These are phyloP conservation scores for Ceratocystis cacaofunesta DNA, from an alignment of 2,329 filamentous ascomycete species.

Conservation along the genomic window DNA sequence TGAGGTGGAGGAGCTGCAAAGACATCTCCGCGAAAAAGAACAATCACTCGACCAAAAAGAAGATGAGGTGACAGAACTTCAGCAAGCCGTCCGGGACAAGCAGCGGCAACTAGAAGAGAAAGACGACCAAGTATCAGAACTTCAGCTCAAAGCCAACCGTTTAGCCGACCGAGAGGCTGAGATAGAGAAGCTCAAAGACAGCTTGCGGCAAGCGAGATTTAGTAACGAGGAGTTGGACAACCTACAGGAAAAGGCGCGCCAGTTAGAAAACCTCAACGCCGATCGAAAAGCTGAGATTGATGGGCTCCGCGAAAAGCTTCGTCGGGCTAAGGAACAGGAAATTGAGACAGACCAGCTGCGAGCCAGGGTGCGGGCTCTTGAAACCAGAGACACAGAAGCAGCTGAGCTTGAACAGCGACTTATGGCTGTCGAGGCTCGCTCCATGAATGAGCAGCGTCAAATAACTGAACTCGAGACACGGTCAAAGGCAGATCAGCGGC, in stretches of 20 bases:
- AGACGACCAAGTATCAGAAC: conserved; percentile 6
- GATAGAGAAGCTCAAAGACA: conserved; percentile 13
- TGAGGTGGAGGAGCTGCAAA: conserved; percentile 27
- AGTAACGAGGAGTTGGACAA: conserved; percentile 1
- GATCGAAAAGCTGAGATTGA: conserved; percentile 13
- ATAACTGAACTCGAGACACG: conserved; percentile 43
- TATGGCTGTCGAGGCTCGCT: conserved; percentile 40
- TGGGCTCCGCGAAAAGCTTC: conserved; percentile 8
- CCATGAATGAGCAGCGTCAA: conserved; percentile 39
- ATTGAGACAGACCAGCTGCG: conserved; percentile 13
- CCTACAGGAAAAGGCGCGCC: conserved; percentile 12
- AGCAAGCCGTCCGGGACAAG: conserved; percentile 23
- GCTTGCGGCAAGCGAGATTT: conserved; percentile 3
- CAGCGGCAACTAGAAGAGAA: not conserved
- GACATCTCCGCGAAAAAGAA: conserved; percentile 7
- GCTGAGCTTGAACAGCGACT: conserved; percentile 30
- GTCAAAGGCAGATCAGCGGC: conserved; percentile 40
- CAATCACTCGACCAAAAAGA: conserved; percentile 10
- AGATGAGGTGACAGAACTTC: conserved; percentile 24
- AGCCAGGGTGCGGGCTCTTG: conserved; percentile 4
- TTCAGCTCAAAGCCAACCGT: conserved; percentile 10
- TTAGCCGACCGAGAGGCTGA: conserved; percentile 13
- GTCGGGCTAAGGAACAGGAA: conserved; percentile 12
- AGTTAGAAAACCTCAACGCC: conserved; percentile 6
- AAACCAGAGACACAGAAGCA: conserved; percentile 11